phyloP scores from a whole-genome alignment of 2,329 filamentous ascomycete species.

The Dactylella cylindrospora region DNA sequence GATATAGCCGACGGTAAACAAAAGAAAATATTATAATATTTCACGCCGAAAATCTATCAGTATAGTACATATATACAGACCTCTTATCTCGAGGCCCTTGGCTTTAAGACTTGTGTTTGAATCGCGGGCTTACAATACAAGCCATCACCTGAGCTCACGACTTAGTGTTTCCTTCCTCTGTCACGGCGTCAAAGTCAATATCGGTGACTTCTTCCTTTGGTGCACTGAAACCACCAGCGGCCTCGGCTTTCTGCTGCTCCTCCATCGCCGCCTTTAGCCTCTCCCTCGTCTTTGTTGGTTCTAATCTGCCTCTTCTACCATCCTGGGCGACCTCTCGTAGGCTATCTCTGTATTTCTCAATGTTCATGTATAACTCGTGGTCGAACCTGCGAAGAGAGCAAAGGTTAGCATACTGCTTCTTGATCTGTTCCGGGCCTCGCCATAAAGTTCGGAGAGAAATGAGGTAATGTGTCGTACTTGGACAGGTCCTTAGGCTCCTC shows the following conservation, averaged over 20 bases:
- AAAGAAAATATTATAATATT: not conserved
- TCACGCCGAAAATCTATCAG: not conserved
- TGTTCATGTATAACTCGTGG: slow-evolving; percentile 61
- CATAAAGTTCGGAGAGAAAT: slow-evolving; percentile 17
- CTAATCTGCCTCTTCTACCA: slow-evolving; percentile 64
- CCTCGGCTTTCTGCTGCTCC: slow-evolving; percentile 48
- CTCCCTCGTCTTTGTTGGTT: slow-evolving; percentile 54
- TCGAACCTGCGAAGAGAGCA: slow-evolving; percentile 59
- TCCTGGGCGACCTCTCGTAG: slow-evolving; percentile 51
- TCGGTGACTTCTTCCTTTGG: slow-evolving; percentile 42
- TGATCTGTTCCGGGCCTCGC: not conserved
- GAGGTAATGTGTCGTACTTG: slow-evolving; percentile 53
- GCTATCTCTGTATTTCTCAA: slow-evolving; percentile 56
- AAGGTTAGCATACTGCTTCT: slow-evolving; percentile 20
- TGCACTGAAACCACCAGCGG: not conserved
- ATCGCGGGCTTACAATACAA: not conserved
- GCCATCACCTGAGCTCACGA: not conserved
- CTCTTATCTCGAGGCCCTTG: too few species aligned
- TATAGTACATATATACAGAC: slow-evolving; percentile 43
- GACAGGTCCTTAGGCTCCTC: slow-evolving; percentile 64
- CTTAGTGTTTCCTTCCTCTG: slow-evolving; percentile 8
- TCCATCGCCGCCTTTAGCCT: slow-evolving; percentile 55
- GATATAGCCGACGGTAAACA: too few species aligned
- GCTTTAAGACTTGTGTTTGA: too few species aligned
- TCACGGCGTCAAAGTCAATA: slow-evolving; percentile 25